Evolutionary conservation across 1,284 basidiomycete genomes (phyloP), one percentile per base, ranked within the genome.

Genomic region (Malassezia equina): DNA sequence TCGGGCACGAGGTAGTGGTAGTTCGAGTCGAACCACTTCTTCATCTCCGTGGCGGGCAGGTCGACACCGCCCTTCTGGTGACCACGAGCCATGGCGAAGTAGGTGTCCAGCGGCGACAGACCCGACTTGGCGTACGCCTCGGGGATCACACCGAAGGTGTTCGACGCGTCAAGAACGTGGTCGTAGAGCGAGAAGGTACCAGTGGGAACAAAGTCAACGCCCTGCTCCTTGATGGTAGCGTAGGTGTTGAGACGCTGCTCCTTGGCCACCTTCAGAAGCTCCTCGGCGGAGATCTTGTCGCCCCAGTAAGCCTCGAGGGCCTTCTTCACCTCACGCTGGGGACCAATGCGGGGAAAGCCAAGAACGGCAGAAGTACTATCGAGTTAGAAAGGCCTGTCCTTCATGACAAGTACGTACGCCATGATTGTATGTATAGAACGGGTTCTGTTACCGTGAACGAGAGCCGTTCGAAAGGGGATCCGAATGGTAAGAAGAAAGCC

Each of bases 1-100:
- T 98, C 94, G 60, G 91, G 93, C 62, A 96, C 93, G 78, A 98
- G 90, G 75, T 86, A 93, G 81, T 98, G 94, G 82, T 98, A 98
- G 84, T 98, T 99, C 55, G 91, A 95, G 80, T 98, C 93, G 78
- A 96, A 98, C 89, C 90, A 95, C 79, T 94, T 95, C 83, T 94
- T 94, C 93, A 96, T 98, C 81, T 96, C 93, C 67, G 84, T 91
- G 51, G 93, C 93, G 50, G 90, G 90, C 61, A 96, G 88, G 79
- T 99, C 94, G 69, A 99, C 90, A 61, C 83, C 86, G 60, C 85
- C 77, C 76, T 78, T 82, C 79, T 99, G 94, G 75, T 91, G 89
- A 61, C 94, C 94, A 80, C 94, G 94, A 62, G 91, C 94, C 88
- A 98, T 91, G 70, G 94, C 73, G 47, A 75, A 75, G 80, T 89